Conservation (phyloP, 2,329 filamentous ascomycete genomes). For the Tolypocladium nubicola region DNA sequence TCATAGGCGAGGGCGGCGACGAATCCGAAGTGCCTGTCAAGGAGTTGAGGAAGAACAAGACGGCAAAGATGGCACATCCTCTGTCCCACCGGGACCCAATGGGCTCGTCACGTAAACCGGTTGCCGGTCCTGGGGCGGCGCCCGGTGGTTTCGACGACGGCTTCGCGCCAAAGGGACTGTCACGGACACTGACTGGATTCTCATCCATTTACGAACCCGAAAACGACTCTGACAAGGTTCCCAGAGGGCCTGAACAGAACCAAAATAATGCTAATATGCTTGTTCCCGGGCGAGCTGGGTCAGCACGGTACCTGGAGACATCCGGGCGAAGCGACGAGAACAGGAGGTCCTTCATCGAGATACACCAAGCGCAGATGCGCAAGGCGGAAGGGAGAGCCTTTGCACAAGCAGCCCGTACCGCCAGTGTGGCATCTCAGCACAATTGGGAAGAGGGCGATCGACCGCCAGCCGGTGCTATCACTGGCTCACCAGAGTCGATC, state of each 20-base stretch:
- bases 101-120: slow-evolving; percentile 3
- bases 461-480: slow-evolving; percentile 6
- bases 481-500: slow-evolving; percentile 15
- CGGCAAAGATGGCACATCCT: slow-evolving; percentile 21
- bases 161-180: slow-evolving; percentile 43
- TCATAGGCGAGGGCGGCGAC: slow-evolving; percentile 89
- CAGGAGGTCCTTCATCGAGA: slow-evolving; percentile 47
- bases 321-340: slow-evolving; percentile 36
- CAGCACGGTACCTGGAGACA: slow-evolving; percentile 32
- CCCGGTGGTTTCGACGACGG: slow-evolving; percentile 20
- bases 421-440: slow-evolving; percentile 20
- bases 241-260: not conserved
- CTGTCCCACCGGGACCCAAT: slow-evolving; percentile 10
- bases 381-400: slow-evolving; percentile 50
- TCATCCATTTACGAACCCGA: slow-evolving; percentile 20
- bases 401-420: slow-evolving; percentile 33
- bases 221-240: slow-evolving; percentile 1
- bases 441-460: slow-evolving; percentile 19
- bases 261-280: slow-evolving; percentile 10
- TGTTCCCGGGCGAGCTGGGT: slow-evolving; percentile 19
- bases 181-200: slow-evolving; percentile 48
- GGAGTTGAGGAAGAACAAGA: slow-evolving; percentile 57
- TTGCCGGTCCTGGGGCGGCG: not conserved
- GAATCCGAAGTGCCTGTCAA: slow-evolving; percentile 63
- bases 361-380: slow-evolving; percentile 49